Evolutionary conservation across 2,329 filamentous ascomycete genomes (phyloP), one percentile per base, ranked within the genome.

Genomic region (Triangularia verruculosa): DNA sequence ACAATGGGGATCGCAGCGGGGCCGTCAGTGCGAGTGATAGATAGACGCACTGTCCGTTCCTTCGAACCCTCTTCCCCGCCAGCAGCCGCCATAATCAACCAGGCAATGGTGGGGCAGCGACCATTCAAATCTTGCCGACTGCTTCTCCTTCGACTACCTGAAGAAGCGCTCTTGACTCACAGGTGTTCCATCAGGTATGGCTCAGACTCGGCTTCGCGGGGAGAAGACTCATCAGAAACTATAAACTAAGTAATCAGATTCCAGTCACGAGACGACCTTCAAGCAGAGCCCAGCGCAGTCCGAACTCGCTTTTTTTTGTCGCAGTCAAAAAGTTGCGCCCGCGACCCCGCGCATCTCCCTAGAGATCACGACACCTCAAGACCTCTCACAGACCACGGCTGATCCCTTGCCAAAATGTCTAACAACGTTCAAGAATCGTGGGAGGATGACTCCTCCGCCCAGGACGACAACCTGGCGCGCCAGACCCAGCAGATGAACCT

Each of bases 401-500:
- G 30, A 8, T 22, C 3, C 22, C 43, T 12, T 22, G 56, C 22
- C 57, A 70, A 68, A 74, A 97, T 97, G 93, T 90, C 93, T 72
- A 88, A 93, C 77, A 65, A 70, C 68, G 61, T 70, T n/a, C 90
- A 92, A 73, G 93, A 96, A 78, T 97, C 93, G 67, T 98, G 95
- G 91, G 93, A 98, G 80, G 92, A 96, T 74, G 91, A 93, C 73
- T 88, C 89, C 73, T 83, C 89, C 61, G 88, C 86, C 67, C 89
- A 92, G 82, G 89, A 93, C 72, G 89, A 91, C 72, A 86, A 86
- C 76, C 86, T 96, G 77, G 86, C 91, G 67, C 87, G 88, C 72
- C 91, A 93, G 82, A 80, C 90, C 39, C 86, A 89, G 76, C 88
- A 90, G 76, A 84, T 93, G 77, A 92, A 92, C 76, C 76, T 93